These are phyloP conservation scores for Huntiella bhutanensis DNA, from an alignment of 2,329 filamentous ascomycete genomes.

Conservation along the genomic window DNA sequence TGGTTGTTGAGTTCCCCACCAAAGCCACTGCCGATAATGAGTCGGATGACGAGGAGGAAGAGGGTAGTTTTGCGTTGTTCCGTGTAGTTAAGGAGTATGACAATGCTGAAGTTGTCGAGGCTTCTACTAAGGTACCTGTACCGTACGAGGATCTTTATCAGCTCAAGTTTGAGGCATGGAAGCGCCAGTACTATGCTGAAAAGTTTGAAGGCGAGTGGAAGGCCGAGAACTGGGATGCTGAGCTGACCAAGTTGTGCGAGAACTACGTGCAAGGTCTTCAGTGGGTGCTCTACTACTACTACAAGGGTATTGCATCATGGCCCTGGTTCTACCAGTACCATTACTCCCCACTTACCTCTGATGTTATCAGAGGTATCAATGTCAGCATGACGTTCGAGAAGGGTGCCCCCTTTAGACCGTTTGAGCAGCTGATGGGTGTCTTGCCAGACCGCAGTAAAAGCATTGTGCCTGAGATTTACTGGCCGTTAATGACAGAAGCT, in stretches of 20 bases:
- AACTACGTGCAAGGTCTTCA: constrained; percentile 96
- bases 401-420: constrained; percentile 86
- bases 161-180: constrained; percentile 79
- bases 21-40: constrained; percentile 36
- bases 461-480: constrained; percentile 76
- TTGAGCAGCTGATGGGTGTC: constrained; percentile 95
- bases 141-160: constrained; percentile 74
- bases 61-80: constrained; percentile 68
- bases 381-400: constrained; percentile 84
- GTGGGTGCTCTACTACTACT: constrained; percentile 98
- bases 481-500: constrained; percentile 78
- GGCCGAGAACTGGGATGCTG: constrained; percentile 52
- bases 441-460: constrained; percentile 92
- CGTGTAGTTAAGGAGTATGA: constrained; percentile 83
- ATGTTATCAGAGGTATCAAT: constrained; percentile 71
- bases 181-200: constrained; percentile 74
- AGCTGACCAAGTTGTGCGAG: constrained; percentile 66
- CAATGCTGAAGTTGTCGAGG: constrained; percentile 67
- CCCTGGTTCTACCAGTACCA: constrained; percentile 97
- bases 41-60: constrained; percentile 48
- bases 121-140: constrained; percentile 55
- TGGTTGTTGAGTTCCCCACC: constrained; percentile 31
- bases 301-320: constrained; percentile 92
- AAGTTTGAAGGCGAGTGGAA: constrained; percentile 73
- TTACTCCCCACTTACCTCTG: constrained; percentile 93